Evolutionary conservation across 192 early-diverging fungal species (phyloP), one percentile per base, ranked within the genome.

Genomic region (Backusella australiensis): DNA sequence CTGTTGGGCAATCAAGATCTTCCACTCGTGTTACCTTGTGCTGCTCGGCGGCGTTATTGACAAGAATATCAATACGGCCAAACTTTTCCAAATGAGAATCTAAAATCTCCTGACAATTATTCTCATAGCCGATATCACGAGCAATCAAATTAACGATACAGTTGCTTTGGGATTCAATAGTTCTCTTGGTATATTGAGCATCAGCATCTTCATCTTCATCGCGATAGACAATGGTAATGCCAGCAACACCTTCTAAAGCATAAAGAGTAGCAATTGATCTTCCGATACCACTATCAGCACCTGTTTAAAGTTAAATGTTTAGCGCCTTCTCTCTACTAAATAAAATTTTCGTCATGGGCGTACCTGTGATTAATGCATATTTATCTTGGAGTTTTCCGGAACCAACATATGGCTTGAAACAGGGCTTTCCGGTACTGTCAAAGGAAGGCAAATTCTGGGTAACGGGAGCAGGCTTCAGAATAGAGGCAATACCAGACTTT

Each of bases 201-300:
- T 89, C 88, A 41, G 82, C 75, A 67, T 89, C 82, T 76, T 88
- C 88, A 41, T 85, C 71, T 75, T 88, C 88, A 52, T 85, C 81
- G 39, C 84, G 74, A 56, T 89, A 84, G 11, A 79, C 82, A 74
- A 89, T 89, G 26, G 85, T 85, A 12, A 88, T 77, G 73, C 84
- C 86, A 36, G 78, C 76, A 32, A 77, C 78, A 36, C 84, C 85
- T 69, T 89, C 88, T 32, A 83, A 74, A 14, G 86, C 80, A 69
- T 87, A 89, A 11, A 89, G 76, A 19, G 82, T 78, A 35, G 86
- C 88, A 42, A 88, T 81, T 4, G 87, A 83, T 26, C 87, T 75
- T 32, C 88, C 88, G 59, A 89, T 89, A 26, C 86, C 87, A 21
- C 80, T 80, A 71, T 85, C 83, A 52, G 79, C 83, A 52, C 83